Conservation (phyloP, 805 yeast genomes). For the Teunomyces barrocoloradensis region DNA sequence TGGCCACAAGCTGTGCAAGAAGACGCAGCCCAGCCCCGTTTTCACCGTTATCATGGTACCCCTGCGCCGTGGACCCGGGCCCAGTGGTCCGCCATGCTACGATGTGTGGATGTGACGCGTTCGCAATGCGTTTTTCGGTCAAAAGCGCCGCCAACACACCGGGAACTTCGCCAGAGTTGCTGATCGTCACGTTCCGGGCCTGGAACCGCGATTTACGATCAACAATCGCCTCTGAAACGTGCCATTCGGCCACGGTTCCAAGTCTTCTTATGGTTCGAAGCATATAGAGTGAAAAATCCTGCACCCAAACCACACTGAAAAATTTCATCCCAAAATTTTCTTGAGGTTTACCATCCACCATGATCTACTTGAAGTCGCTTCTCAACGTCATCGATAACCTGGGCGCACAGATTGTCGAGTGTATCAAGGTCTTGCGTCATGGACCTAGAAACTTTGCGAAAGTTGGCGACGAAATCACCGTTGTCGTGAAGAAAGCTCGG, state of each 20-base stretch:
- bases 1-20: slow-evolving; percentile 48
- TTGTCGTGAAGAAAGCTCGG: slow-evolving; percentile 88
- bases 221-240: slow-evolving; percentile 25
- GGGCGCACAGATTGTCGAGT: slow-evolving; percentile 92
- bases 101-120: slow-evolving; percentile 70
- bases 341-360: slow-evolving; percentile 22
- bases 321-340: slow-evolving; percentile 3
- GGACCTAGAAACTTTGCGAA: slow-evolving; percentile 79
- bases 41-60: slow-evolving; percentile 70
- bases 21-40: slow-evolving; percentile 68
- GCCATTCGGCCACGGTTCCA: slow-evolving; percentile 19
- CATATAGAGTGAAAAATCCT: neutral
- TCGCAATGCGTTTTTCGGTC: slow-evolving; percentile 45
- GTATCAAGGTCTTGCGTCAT: slow-evolving; percentile 91
- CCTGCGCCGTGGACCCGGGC: slow-evolving; percentile 37
- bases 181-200: slow-evolving; percentile 51
- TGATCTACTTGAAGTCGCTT: slow-evolving; percentile 88
- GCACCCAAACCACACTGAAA: neutral
- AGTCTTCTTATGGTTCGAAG: neutral
- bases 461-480: slow-evolving; percentile 90
- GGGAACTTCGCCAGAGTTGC: slow-evolving; percentile 41
- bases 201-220: slow-evolving; percentile 67
- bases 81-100: slow-evolving; percentile 62
- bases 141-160: slow-evolving; percentile 41
- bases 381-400: slow-evolving; percentile 92